Evolutionary conservation across 257 asterid species (phyloP).

Genomic region (Solanum chilense): DNA sequence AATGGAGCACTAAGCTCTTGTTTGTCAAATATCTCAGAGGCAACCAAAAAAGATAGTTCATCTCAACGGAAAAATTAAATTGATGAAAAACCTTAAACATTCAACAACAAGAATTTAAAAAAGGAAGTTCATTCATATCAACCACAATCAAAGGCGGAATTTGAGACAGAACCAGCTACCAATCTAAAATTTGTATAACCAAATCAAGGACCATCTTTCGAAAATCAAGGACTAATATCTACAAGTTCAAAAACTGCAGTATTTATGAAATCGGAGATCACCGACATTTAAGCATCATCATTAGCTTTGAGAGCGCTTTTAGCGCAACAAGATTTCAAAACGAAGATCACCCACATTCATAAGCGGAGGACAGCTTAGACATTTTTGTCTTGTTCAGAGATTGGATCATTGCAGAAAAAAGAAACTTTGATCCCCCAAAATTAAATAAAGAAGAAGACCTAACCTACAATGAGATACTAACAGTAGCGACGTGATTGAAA

Average conservation of each 20-base stretch:
- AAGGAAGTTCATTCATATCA: not conserved
- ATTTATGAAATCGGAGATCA: not conserved
- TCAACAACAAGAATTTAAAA: not conserved
- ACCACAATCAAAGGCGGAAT: not conserved
- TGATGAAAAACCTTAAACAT: not conserved
- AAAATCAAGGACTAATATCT: not conserved
- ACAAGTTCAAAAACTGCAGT: not conserved
- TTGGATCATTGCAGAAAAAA: not conserved
- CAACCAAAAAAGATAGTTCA: not conserved
- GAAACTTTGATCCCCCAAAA: not conserved
- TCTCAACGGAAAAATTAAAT: not conserved
- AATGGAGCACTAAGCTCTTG: not conserved
- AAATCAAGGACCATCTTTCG: not conserved
- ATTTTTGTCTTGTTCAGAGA: not conserved
- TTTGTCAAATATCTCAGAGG: not conserved
- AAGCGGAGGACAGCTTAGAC: not conserved
- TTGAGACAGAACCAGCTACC: not conserved
- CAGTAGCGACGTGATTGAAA: not conserved
- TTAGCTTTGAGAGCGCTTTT: not conserved
- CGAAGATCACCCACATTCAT: not conserved
- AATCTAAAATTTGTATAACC: not conserved
- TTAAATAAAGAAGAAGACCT: not conserved
- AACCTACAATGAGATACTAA: not conserved
- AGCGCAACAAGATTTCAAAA: not conserved
- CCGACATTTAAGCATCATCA: not conserved